Percentiles rank a stretch among this genome's conserved stretches.
phyloP scores from a whole-genome alignment of 176 grass and related monocot species.

The Ampelocalamus luodianensis region DNA sequence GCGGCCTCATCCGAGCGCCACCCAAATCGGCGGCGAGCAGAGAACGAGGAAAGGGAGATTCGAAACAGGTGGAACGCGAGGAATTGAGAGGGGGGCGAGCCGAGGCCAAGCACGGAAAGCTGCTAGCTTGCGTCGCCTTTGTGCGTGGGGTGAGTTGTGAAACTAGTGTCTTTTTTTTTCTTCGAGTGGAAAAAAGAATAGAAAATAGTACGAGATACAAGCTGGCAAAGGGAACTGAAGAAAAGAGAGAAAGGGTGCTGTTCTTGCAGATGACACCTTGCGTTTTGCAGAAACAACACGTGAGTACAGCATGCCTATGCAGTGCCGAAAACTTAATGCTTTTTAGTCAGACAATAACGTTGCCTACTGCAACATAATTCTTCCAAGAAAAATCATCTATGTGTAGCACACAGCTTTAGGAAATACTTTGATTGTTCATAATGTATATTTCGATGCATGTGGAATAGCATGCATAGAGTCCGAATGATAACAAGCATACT shows the following conservation, averaged over 20 bases:
- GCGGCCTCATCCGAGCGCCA: conserved; percentile 27
- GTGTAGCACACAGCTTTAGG: too few relatives aligned
- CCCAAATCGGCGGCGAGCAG: conserved; percentile 25
- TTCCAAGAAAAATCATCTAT: too few relatives aligned
- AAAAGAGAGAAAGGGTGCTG: neutral
- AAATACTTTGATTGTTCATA: too few relatives aligned
- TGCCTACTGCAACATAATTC: too few relatives aligned
- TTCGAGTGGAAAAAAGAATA: neutral
- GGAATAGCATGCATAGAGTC: too few relatives aligned
- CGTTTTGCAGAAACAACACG: neutral
- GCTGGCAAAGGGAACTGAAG: conserved; percentile 35
- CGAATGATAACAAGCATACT: too few relatives aligned
- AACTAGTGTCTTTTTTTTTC: conserved; percentile 36
- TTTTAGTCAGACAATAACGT: too few relatives aligned
- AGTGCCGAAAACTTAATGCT: too few relatives aligned
- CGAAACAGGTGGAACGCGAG: conserved; percentile 31
- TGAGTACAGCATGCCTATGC: neutral
- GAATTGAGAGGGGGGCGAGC: conserved; percentile 25
- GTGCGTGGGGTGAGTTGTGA: conserved; percentile 54
- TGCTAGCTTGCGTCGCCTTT: conserved; percentile 48
- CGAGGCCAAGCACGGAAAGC: conserved; percentile 34
- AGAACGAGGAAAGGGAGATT: conserved; percentile 39
- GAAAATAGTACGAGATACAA: conserved; percentile 31
- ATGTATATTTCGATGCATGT: too few relatives aligned
- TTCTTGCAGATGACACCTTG: conserved; percentile 20